Conservation (phyloP, 1,284 basidiomycete genomes). For the Neonothopanus nambi region DNA sequence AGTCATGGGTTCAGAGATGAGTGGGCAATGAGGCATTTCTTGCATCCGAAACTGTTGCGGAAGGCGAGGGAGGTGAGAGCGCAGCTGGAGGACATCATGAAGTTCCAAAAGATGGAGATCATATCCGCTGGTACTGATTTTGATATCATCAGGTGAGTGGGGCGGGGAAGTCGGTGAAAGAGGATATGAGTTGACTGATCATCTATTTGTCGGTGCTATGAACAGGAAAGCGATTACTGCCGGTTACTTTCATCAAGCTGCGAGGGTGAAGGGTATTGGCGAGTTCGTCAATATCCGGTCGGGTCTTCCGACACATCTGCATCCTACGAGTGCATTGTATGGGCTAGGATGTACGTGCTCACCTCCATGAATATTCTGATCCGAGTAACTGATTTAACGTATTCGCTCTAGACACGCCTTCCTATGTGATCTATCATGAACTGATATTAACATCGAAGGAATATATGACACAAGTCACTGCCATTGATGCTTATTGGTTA, state of each 20-base stretch:
- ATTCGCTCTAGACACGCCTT: slow-evolving; percentile 77
- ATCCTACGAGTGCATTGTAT: slow-evolving; percentile 96
- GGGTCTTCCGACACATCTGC: slow-evolving; percentile 90
- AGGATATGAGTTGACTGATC: background rate
- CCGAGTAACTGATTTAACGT: slow-evolving; percentile 20
- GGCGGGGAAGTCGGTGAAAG: background rate
- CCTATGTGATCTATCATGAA: slow-evolving; percentile 97
- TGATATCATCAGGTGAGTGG: slow-evolving; percentile 79
- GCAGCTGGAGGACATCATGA: slow-evolving; percentile 98
- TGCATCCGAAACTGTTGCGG: slow-evolving; percentile 93
- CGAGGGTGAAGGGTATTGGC: slow-evolving; percentile 96
- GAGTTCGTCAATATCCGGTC: slow-evolving; percentile 98
- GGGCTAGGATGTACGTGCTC: slow-evolving; percentile 84
- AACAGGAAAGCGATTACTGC: slow-evolving; percentile 94
- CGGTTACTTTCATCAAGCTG: slow-evolving; percentile 99
- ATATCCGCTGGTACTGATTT: slow-evolving; percentile 94
- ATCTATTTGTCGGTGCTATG: slow-evolving; percentile 13
- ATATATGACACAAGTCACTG: slow-evolving; percentile 97
- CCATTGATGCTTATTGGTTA: slow-evolving; percentile 94
- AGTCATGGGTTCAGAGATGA: slow-evolving; percentile 91
- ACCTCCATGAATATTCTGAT: slow-evolving; percentile 9
- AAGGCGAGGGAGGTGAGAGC: slow-evolving; percentile 96
- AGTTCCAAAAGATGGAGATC: slow-evolving; percentile 92
- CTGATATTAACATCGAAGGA: slow-evolving; percentile 92
- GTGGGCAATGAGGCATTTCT: slow-evolving; percentile 93